Conservation (phyloP, 441 rosid species). For the Gossypium davidsonii region DNA sequence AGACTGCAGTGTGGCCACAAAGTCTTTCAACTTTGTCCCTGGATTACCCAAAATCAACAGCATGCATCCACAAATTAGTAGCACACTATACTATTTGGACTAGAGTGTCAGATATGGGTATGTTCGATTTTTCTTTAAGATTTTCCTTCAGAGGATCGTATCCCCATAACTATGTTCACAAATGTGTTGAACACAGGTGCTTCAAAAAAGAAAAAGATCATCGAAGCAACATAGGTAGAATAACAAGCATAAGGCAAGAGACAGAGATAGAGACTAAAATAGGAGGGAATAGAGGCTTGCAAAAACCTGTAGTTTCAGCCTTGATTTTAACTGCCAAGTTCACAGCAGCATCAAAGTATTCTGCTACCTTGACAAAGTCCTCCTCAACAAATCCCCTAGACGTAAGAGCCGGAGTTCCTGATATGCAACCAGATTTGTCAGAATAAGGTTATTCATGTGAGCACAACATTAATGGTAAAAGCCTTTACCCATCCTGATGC, state of each 20-base stretch:
- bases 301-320: slow-evolving; percentile 64
- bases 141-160: background rate
- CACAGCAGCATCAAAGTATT: slow-evolving; percentile 74
- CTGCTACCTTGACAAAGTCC: slow-evolving; percentile 84
- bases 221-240: background rate
- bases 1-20: slow-evolving; percentile 50
- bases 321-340: slow-evolving; percentile 65
- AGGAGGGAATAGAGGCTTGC: background rate
- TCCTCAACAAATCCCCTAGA: slow-evolving; percentile 88
- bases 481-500: slow-evolving; percentile 86
- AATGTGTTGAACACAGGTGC: background rate
- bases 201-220: background rate
- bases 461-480: background rate
- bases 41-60: slow-evolving; percentile 16
- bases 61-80: slow-evolving; percentile 4
- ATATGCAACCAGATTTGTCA: slow-evolving; percentile 12
- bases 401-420: slow-evolving; percentile 92
- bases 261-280: background rate
- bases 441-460: background rate
- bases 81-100: background rate
- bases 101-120: background rate
- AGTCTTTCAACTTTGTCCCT: slow-evolving; percentile 94
- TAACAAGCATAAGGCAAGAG: background rate
- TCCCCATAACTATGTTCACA: background rate
- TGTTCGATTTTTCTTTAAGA: background rate